Evolutionary conservation across 2,329 filamentous ascomycete genomes (phyloP).

Genomic region (Pestalotiopsis sp.): DNA sequence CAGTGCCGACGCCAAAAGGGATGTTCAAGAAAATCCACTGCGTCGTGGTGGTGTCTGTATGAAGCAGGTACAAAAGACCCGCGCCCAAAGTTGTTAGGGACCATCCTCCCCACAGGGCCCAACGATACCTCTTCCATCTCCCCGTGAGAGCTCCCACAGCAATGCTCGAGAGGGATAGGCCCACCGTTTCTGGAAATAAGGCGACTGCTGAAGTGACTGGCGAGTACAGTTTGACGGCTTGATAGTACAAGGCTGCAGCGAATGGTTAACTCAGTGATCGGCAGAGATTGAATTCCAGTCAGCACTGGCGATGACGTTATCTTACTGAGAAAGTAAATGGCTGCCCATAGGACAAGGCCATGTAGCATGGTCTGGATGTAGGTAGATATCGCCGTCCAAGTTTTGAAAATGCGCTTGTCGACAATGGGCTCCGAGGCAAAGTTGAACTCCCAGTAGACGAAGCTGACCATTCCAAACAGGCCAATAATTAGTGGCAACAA

Average conservation of each 20-base stretch:
- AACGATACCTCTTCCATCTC: slow-evolving; percentile 18
- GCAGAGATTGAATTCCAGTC: not conserved
- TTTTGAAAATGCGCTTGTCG: slow-evolving; percentile 18
- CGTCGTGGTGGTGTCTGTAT: slow-evolving; percentile 48
- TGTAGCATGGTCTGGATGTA: slow-evolving; percentile 21
- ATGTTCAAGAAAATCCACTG: slow-evolving; percentile 65
- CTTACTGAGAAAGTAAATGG: slow-evolving; percentile 33
- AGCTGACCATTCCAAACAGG: slow-evolving; percentile 49
- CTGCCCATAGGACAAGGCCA: slow-evolving; percentile 19
- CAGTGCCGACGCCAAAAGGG: slow-evolving; percentile 62
- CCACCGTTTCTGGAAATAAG: slow-evolving; percentile 62
- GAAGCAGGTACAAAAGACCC: slow-evolving; percentile 56
- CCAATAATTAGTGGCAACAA: slow-evolving; percentile 65
- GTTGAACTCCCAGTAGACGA: slow-evolving; percentile 57
- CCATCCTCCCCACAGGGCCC: slow-evolving; percentile 23
- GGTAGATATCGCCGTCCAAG: slow-evolving; percentile 18
- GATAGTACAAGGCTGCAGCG: slow-evolving; percentile 46
- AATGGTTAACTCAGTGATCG: not conserved
- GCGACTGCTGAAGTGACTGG: slow-evolving; percentile 60
- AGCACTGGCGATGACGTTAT: not conserved
- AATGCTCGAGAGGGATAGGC: slow-evolving; percentile 63
- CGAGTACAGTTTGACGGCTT: slow-evolving; percentile 54
- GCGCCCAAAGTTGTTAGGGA: slow-evolving; percentile 57
- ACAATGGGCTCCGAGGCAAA: slow-evolving; percentile 48
- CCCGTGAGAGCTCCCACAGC: slow-evolving; percentile 54